These are phyloP conservation scores for Tephrocybe sp. DNA, from an alignment of 768 basidiomycete genomes.

Conservation along the genomic window DNA sequence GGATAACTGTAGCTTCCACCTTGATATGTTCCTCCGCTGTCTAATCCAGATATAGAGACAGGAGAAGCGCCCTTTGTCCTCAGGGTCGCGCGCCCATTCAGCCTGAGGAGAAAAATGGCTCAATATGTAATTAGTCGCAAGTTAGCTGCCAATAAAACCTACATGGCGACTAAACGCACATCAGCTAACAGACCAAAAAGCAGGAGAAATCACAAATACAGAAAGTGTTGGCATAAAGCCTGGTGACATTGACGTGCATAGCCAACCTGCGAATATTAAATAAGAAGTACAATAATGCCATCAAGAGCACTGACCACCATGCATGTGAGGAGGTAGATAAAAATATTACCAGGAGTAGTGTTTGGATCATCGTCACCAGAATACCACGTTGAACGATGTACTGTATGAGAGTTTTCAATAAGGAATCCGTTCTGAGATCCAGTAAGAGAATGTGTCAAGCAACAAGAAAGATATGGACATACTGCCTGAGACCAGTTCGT, in stretches of 20 bases:
- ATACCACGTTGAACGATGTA: slow-evolving; percentile 34
- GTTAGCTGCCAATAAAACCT: too few species aligned
- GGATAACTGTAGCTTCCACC: background rate
- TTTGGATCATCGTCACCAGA: slow-evolving; percentile 36
- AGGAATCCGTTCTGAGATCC: slow-evolving; percentile 26
- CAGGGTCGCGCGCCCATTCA: slow-evolving; percentile 3
- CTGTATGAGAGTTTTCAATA: slow-evolving; percentile 32
- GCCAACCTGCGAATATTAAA: slow-evolving; percentile 29
- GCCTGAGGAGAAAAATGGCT: too few species aligned
- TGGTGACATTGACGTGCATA: slow-evolving; percentile 38
- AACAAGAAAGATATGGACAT: background rate
- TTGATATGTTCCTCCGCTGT: background rate
- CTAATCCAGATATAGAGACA: background rate
- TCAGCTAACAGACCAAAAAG: background rate
- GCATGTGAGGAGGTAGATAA: slow-evolving; percentile 26
- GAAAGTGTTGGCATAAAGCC: slow-evolving; percentile 40
- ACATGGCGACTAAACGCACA: slow-evolving; percentile 8
- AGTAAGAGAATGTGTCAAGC: too few species aligned
- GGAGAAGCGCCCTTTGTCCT: background rate
- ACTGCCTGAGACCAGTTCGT: slow-evolving; percentile 30
- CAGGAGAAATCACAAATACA: slow-evolving; percentile 30
- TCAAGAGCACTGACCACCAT: slow-evolving; percentile 29
- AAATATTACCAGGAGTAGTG: slow-evolving; percentile 31
- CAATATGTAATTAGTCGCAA: too few species aligned
- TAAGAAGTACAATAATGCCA: background rate